Conservation (phyloP, 2,329 filamentous ascomycete genomes). For the Diplocarpon mali region DNA sequence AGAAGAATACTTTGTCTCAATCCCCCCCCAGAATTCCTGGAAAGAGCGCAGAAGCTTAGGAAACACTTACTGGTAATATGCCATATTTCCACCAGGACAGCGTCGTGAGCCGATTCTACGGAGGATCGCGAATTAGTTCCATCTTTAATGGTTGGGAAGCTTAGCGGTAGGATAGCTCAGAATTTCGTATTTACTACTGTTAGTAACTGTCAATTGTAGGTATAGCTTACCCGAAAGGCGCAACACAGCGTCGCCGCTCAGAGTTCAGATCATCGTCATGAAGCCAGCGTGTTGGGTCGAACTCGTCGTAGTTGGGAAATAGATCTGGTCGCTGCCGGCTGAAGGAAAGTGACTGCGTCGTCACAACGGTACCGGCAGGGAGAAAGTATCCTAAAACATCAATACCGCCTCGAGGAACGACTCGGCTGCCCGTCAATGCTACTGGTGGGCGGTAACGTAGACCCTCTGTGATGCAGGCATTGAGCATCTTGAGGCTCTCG, state of each 20-base stretch:
- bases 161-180: too few species aligned
- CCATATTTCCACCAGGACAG: conserved; percentile 6
- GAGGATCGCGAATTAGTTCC: neutral
- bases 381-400: conserved; percentile 5
- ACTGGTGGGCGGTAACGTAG: conserved; percentile 9
- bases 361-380: conserved; percentile 6
- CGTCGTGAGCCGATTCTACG: conserved; percentile 5
- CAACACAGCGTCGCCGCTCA: neutral
- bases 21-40: too few species aligned
- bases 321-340: conserved; percentile 7
- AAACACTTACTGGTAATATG: neutral
- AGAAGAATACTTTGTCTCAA: too few species aligned
- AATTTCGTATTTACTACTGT: too few species aligned
- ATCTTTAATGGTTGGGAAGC: too few species aligned
- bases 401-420: conserved; percentile 3
- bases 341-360: conserved; percentile 6
- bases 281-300: conserved; percentile 5
- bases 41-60: too few species aligned
- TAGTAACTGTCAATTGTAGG: too few species aligned
- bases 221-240: too few species aligned
- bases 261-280: neutral
- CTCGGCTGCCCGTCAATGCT: conserved; percentile 4
- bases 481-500: conserved; percentile 5
- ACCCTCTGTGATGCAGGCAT: conserved; percentile 9
- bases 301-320: conserved; percentile 8